Evolutionary conservation across 306 rosid genomes (phyloP), one percentile per base, ranked within the genome.

Genomic region (Malus orientalis): DNA sequence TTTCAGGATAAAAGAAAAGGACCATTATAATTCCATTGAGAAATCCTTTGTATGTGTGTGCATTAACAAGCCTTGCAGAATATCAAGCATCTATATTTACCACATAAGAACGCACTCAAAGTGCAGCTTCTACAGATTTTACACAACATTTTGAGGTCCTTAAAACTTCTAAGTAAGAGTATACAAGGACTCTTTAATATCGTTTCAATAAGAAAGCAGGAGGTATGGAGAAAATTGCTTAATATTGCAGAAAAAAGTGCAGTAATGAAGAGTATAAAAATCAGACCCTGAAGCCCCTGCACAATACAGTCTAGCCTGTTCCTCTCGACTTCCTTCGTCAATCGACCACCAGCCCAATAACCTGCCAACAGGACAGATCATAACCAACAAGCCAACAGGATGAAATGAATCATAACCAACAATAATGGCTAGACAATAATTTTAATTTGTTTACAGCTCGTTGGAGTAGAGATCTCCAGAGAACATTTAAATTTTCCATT

Each of bases 271-370:
- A 69, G 76, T 20, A 40, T 1, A 58, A 29, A 27, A 45, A 74
- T 74, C 73, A 51, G 53, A 93, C 98, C 98, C 97, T 45, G 92
- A 81, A 81, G 53, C 71, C 65, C 80, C 93, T 58, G 85, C 86
- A 80, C 80, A 81, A 79, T 81, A 93, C 47, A 93, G 84, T 82
- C 90, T 89, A 75, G 98, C 98, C 65, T 88, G 97, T 87, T 93
- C 98, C 86, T 93, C 98, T 75, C 78, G 83, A 79, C 96, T 93
- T 74, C 86, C 91, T 84, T 93, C 97, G 36, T 93, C 98, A 53
- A 91, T 93, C 16, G 93, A 93, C 98, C 97, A 93, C 98, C 98
- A 93, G 83, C 98, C 98, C 11, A 93, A 85, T 73, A 93, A 85
- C 85, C 98, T 91, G 82, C 59, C 57, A 78, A 53, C 62, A 49